These are phyloP conservation scores for Melampsora occidentalis DNA, from an alignment of 1,284 basidiomycete species.

Conservation along the genomic window DNA sequence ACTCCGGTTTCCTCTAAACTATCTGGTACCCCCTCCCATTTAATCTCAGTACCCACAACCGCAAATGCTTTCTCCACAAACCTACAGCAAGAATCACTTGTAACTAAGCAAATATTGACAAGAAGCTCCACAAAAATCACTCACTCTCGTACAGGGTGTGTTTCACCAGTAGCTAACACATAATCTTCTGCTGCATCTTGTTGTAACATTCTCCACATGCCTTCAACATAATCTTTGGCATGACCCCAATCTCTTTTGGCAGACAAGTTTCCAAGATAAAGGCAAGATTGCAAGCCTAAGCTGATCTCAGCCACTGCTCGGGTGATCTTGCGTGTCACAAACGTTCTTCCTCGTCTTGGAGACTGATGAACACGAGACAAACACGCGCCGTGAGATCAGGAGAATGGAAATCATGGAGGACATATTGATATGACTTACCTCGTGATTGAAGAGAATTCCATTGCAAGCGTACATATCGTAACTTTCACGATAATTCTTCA, in stretches of 20 bases:
- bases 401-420: neutral
- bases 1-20: conserved; percentile 69
- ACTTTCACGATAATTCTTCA: conserved; percentile 76
- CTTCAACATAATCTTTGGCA: conserved; percentile 79
- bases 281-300: conserved; percentile 74
- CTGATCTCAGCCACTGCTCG: conserved; percentile 83
- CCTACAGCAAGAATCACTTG: conserved; percentile 4
- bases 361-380: conserved; percentile 56
- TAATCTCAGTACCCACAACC: conserved; percentile 65
- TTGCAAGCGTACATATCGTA: conserved; percentile 83
- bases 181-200: conserved; percentile 76
- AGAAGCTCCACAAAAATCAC: neutral
- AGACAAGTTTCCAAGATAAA: conserved; percentile 86
- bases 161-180: conserved; percentile 87
- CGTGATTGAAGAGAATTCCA: conserved; percentile 89
- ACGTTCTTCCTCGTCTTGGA: conserved; percentile 81
- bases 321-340: conserved; percentile 88
- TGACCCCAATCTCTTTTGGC: conserved; percentile 92
- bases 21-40: conserved; percentile 69
- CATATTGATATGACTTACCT: conserved; percentile 51
- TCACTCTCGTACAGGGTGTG: conserved; percentile 75
- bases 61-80: conserved; percentile 80
- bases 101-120: neutral
- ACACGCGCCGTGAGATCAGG: neutral
- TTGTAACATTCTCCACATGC: conserved; percentile 93